Percentiles rank a stretch among this genome's conserved stretches.
Conservation (phyloP, 805 yeast genomes). For the Saccharomycopsis selenospora region DNA sequence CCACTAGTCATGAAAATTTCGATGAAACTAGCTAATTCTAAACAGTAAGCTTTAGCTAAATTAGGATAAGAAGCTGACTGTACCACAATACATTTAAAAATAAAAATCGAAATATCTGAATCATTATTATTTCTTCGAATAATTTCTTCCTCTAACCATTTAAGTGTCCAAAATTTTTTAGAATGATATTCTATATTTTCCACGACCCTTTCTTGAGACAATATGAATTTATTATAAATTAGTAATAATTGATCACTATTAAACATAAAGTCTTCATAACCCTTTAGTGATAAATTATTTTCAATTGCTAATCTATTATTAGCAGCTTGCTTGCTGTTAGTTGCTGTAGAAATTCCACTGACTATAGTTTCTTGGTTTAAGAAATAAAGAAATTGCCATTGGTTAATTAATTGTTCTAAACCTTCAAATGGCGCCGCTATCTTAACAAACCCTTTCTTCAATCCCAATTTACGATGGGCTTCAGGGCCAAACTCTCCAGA, state of each 20-base stretch:
- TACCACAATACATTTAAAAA: constrained; percentile 15
- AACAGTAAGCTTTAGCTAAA: constrained; percentile 15
- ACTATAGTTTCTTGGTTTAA: constrained; percentile 3
- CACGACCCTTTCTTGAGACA: constrained; percentile 3
- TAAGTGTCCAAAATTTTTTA: constrained; percentile 11
- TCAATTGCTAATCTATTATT: background rate
- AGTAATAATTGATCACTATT: background rate
- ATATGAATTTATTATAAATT: constrained; percentile 11
- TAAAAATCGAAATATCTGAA: constrained; percentile 4
- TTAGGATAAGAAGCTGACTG: constrained; percentile 9
- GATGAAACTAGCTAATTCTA: constrained; percentile 16
- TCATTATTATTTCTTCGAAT: background rate
- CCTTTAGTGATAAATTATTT: background rate
- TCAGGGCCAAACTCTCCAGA: background rate
- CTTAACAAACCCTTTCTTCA: constrained; percentile 29
- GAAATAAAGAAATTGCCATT: constrained; percentile 31
- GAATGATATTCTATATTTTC: constrained; percentile 5
- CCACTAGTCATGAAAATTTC: background rate
- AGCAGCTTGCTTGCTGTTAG: background rate
- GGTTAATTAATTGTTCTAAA: constrained; percentile 30
- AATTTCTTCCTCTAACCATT: constrained; percentile 12
- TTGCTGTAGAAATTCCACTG: background rate
- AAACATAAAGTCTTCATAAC: constrained; percentile 1
- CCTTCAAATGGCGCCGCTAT: constrained; percentile 25
- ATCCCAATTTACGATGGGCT: constrained; percentile 24